Base-by-base conservation (phyloP, 352 stramenopile genomes). In the Thraustochytrium sp. region DNA sequence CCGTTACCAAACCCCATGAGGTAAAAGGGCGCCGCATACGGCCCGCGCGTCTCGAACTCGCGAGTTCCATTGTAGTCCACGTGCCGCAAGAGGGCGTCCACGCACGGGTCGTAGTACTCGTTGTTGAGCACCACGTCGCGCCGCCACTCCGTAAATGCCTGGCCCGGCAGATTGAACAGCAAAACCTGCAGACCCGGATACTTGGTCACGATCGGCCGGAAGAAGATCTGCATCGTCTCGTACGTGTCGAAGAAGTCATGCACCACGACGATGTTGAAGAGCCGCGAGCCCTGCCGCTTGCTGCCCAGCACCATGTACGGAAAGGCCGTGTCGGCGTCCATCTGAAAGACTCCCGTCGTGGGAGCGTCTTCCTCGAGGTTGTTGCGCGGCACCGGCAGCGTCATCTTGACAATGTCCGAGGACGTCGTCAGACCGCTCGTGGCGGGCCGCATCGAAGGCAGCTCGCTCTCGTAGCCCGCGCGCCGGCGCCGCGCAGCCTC, bases 211-310 rank as follows among this genome's bases (percentile, higher is more conserved):
- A 98, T 89, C 26, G 93, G 91, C 54, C 92, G 89, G 9, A 98
- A 89, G 53, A 98, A 88, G 87, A 98, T 97, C 85, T 98, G 93
- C 85, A 97, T 87, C 4, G 92, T 88, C 85, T 98, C 94, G 88
- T 91, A 96, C 48, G 92, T 98, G 76, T 98, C 95, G 78, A 98
- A 98, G 29, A 98, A 87, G 63, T 98, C 94, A 82, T 98, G 94
- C 42, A 96, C 93, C 5, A 98, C 88, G 37, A 98, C 93, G 51
- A 98, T 88, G 80, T 97, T 97, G 88, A 97, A 97, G 76, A 97
- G 93, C 4, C 89, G 90, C 34, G 91, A 89, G 13, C 76, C 76
- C n/a, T 82, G 49, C 18, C 38, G 61, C 26, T 74, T 72, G 46
- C 87, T 85, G 26, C 94, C 92, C 34, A 98, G 84, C 0, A 98